Percentiles rank a stretch among this genome's conserved stretches.
These are phyloP conservation scores for Rhodotorula sp. DNA, from an alignment of 1,284 basidiomycete genomes.

Conservation along the genomic window DNA sequence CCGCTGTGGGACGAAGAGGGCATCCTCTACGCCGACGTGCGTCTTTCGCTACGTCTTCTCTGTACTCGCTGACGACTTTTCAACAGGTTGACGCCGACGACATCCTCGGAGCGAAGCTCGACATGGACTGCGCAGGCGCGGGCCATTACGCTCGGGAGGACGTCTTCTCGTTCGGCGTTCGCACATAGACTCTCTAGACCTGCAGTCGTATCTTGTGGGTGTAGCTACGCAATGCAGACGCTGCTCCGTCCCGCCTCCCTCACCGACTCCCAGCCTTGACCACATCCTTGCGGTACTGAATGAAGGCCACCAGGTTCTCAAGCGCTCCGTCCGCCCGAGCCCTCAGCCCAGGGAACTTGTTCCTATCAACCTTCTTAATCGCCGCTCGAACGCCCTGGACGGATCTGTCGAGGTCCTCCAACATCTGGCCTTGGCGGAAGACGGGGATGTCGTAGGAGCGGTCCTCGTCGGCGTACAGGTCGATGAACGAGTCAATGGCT, in stretches of 20 bases:
- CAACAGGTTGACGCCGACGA: constrained; percentile 61
- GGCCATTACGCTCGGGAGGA: constrained; percentile 66
- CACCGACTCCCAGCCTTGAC: constrained; percentile 28
- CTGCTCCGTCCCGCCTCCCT: not conserved
- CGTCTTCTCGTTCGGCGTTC: constrained; percentile 37
- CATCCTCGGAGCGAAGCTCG: constrained; percentile 64
- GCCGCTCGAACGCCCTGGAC: constrained; percentile 62
- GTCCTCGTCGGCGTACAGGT: constrained; percentile 90
- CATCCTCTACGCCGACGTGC: constrained; percentile 58
- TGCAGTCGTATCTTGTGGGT: not conserved
- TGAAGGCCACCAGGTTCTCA: constrained; percentile 84
- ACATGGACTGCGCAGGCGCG: constrained; percentile 64
- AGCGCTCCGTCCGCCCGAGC: constrained; percentile 55
- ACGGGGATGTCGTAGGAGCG: constrained; percentile 73
- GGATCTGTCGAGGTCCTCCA: constrained; percentile 57
- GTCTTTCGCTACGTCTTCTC: not conserved
- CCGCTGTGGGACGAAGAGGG: constrained; percentile 64
- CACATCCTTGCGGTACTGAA: constrained; percentile 73
- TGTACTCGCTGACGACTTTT: not conserved
- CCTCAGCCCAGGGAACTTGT: constrained; percentile 53
- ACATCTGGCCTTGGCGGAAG: constrained; percentile 65
- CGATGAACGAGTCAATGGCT: constrained; percentile 79
- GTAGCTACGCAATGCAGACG: not conserved
- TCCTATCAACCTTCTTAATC: constrained; percentile 55
- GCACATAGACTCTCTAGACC: not conserved